These are phyloP conservation scores for Leccinum broughii DNA, from an alignment of 768 basidiomycete genomes.

Conservation along the genomic window DNA sequence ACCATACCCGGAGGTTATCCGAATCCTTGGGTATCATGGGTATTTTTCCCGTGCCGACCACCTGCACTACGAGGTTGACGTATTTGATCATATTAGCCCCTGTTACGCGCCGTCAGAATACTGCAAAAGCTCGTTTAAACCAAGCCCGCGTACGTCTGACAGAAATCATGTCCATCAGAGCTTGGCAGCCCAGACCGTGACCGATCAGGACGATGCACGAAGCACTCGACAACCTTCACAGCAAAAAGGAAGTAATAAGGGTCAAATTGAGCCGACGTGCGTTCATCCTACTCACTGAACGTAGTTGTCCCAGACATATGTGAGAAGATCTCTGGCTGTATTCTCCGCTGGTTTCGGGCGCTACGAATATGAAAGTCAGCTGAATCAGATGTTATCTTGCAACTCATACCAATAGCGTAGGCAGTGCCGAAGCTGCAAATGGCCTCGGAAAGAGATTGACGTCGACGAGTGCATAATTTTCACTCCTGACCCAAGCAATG, in stretches of 20 bases:
- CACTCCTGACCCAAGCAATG: constrained; percentile 69
- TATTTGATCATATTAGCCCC: constrained; percentile 56
- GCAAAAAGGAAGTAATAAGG: neutral
- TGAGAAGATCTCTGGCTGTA: constrained; percentile 58
- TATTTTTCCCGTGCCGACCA: constrained; percentile 64
- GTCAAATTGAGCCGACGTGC: neutral
- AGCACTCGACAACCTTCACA: constrained; percentile 65
- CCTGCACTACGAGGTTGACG: constrained; percentile 75
- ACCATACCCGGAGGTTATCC: constrained; percentile 68
- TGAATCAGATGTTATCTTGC: neutral
- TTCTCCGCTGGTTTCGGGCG: constrained; percentile 44
- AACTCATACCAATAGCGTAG: constrained; percentile 34
- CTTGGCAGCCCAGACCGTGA: constrained; percentile 80
- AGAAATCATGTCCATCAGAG: constrained; percentile 73
- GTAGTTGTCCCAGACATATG: constrained; percentile 96
- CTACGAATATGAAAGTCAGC: constrained; percentile 24
- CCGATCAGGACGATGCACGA: constrained; percentile 79
- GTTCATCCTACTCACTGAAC: constrained; percentile 63
- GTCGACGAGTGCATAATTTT: constrained; percentile 78
- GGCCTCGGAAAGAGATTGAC: constrained; percentile 80
- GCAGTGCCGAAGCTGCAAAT: constrained; percentile 28
- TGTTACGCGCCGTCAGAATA: constrained; percentile 15
- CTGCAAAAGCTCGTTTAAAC: neutral
- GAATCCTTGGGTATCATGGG: constrained; percentile 56
- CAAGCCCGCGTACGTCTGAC: constrained; percentile 55